phyloP scores from a whole-genome alignment of 805 yeast species.

The Lachancea thermotolerans region DNA sequence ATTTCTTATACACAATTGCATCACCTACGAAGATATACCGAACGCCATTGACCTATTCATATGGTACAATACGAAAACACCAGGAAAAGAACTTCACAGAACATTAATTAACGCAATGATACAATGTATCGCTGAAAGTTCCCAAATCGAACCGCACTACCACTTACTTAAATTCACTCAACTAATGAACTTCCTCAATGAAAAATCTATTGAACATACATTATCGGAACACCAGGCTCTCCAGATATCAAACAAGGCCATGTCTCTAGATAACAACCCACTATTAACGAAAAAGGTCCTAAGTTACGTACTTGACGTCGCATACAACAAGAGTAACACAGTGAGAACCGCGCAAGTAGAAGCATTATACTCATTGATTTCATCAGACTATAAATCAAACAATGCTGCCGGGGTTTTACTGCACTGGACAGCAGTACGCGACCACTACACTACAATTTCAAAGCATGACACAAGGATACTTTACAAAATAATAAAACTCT shows the following conservation, averaged over 20 bases:
- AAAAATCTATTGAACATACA: background rate
- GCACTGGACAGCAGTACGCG: constrained; percentile 21
- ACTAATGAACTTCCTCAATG: constrained; percentile 10
- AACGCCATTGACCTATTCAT: constrained; percentile 21
- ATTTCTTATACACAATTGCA: background rate
- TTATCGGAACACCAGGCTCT: constrained; percentile 15
- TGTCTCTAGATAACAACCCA: constrained; percentile 12
- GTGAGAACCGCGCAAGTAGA: constrained; percentile 11
- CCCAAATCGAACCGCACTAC: constrained; percentile 19
- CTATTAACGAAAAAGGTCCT: constrained; percentile 14
- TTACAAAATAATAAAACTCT: constrained; percentile 18
- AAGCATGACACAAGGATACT: constrained; percentile 24
- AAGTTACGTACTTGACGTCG: constrained; percentile 10
- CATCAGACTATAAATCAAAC: constrained; percentile 15
- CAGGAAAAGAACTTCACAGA: constrained; percentile 6
- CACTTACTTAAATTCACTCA: constrained; percentile 13
- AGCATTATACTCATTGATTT: constrained; percentile 19
- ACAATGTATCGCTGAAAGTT: constrained; percentile 16
- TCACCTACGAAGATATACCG: constrained; percentile 11
- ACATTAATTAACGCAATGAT: constrained; percentile 10
- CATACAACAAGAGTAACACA: background rate
- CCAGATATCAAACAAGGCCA: constrained; percentile 19
- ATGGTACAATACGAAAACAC: constrained; percentile 12
- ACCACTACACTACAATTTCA: constrained; percentile 11
- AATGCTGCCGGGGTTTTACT: constrained; percentile 23